Conservation (phyloP, 192 early-diverging fungal genomes). For the Fimicolochytrium jonesii region DNA sequence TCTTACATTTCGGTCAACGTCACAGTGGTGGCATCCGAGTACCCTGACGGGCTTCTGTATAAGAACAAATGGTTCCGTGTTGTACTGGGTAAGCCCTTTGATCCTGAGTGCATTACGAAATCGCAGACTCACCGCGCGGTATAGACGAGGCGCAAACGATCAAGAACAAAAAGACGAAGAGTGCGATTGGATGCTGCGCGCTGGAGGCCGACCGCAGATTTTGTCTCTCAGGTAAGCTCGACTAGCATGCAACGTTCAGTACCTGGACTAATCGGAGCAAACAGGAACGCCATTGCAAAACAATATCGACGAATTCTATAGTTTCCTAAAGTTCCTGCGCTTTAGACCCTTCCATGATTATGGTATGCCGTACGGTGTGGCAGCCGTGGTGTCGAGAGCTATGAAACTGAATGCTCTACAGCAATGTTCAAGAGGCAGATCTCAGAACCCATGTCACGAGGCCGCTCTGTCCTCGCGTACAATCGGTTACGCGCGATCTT, state of each 20-base stretch:
- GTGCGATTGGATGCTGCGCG: slow-evolving; percentile 16
- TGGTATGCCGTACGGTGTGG: no score
- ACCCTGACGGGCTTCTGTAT: no score
- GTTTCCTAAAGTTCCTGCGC: slow-evolving; percentile 64
- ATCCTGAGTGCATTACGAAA: no score
- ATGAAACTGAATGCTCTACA: not conserved
- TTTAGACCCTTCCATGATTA: slow-evolving; percentile 54
- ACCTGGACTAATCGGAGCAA: not conserved
- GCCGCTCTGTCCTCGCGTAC: slow-evolving; percentile 35
- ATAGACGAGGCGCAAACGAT: slow-evolving; percentile 45
- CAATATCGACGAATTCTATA: slow-evolving; percentile 64
- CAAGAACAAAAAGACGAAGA: slow-evolving; percentile 32
- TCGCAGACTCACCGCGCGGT: no score
- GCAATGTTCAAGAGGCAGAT: slow-evolving; percentile 46
- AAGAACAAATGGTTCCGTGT: slow-evolving; percentile 30
- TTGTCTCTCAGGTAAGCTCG: slow-evolving; percentile 36
- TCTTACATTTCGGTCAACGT: no score
- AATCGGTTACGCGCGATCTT: slow-evolving; percentile 58
- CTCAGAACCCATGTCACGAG: slow-evolving; percentile 38
- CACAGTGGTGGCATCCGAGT: no score
- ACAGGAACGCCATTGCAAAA: slow-evolving; percentile 54
- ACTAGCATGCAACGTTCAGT: no score
- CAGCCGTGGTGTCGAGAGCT: not conserved
- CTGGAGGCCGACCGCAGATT: slow-evolving; percentile 27
- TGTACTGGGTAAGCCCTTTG: slow-evolving; percentile 15